phyloP scores from a whole-genome alignment of 768 basidiomycete species.

The Termitomyces sp. region DNA sequence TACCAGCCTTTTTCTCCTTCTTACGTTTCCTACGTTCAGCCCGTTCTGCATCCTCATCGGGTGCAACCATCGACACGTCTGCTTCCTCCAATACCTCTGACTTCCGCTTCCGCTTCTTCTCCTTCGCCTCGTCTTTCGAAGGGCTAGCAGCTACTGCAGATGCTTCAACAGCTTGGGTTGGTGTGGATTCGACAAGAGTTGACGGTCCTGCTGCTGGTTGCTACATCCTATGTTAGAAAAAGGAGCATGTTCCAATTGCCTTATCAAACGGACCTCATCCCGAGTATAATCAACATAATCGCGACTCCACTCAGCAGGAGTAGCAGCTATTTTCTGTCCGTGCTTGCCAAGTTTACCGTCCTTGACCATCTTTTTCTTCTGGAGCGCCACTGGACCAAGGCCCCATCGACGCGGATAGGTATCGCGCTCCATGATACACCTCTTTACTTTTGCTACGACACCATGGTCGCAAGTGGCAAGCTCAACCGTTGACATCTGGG shows the following conservation, averaged over 20 bases:
- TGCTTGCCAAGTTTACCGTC: conserved; percentile 97
- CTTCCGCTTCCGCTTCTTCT: conserved; percentile 86
- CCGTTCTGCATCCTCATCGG: conserved; percentile 43
- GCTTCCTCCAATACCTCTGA: conserved; percentile 50
- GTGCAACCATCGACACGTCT: conserved; percentile 40
- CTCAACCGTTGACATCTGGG: conserved; percentile 98
- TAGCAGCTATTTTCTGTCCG: conserved; percentile 84
- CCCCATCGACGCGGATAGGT: conserved; percentile 99
- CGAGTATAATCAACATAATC: conserved; percentile 94
- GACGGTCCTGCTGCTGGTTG: conserved; percentile 38
- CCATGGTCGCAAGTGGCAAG: conserved; percentile 98
- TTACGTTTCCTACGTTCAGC: conserved; percentile 59
- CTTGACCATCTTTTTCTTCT: conserved; percentile 98
- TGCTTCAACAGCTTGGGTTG: conserved; percentile 17
- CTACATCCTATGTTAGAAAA: conserved; percentile 12
- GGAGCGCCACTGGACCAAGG: conserved; percentile 91
- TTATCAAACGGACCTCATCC: conserved; percentile 36
- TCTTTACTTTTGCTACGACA: conserved; percentile 97
- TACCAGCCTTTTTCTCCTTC: conserved; percentile 59
- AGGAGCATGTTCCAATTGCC: conserved; percentile 6
- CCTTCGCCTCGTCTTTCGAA: conserved; percentile 53
- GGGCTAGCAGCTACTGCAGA: conserved; percentile 27
- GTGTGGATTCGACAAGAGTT: conserved; percentile 21
- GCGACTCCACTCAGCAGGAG: conserved; percentile 87
- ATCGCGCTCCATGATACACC: conserved; percentile 99